Percentiles rank a stretch among this genome's conserved stretches.
These are phyloP conservation scores for Pestalotiopsis sp. DNA, from an alignment of 2,329 filamentous ascomycete genomes.

Conservation along the genomic window DNA sequence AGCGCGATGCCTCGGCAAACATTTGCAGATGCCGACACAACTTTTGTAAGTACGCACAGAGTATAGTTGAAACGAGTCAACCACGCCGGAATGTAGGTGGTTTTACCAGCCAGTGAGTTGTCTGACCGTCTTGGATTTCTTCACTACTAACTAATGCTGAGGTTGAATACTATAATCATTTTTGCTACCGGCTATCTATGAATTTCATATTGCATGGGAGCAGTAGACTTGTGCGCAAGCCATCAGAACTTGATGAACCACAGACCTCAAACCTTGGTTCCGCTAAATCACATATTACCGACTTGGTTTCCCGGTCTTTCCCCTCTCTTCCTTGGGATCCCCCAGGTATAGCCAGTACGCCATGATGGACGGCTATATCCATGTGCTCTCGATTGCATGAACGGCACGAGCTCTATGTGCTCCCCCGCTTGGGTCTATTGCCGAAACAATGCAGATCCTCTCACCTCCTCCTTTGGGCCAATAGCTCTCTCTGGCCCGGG, in stretches of 20 bases:
- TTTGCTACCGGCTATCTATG: no score
- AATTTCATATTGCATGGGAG: no score
- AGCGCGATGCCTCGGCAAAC: no score
- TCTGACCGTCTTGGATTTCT: no score
- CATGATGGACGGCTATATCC: not conserved
- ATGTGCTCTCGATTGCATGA: not conserved
- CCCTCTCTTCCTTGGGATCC: not conserved
- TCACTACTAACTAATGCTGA: no score
- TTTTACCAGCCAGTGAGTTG: no score
- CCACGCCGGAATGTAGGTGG: no score
- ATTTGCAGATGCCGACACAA: no score
- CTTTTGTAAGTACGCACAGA: no score
- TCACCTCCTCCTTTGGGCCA: conserved; percentile 2
- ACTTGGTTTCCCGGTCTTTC: not conserved
- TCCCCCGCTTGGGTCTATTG: conserved; percentile 2
- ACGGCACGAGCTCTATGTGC: not conserved
- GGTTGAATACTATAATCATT: no score
- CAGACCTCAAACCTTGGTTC: not conserved
- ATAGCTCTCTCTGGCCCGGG: not conserved
- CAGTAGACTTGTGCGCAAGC: no score
- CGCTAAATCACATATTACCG: not conserved
- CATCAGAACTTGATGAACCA: not conserved
- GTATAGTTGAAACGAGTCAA: no score
- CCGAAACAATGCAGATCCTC: conserved; percentile 6
- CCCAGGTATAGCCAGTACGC: not conserved